Percentiles rank a stretch among this genome's conserved stretches.
Evolutionary conservation across 306 rosid species (phyloP).

Genomic region (Begonia masoniana): DNA sequence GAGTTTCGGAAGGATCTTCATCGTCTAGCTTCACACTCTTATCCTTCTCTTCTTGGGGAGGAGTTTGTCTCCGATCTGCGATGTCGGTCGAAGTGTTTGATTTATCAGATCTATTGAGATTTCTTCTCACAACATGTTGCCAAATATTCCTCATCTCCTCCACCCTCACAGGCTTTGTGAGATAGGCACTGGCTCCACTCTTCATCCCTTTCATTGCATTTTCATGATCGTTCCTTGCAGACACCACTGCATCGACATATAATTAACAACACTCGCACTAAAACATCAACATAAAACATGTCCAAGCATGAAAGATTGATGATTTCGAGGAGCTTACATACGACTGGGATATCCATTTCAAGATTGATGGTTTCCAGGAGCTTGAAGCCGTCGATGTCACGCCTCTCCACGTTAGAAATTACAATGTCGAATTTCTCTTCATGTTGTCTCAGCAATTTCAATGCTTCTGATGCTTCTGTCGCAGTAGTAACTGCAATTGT

Average conservation of each 20-base stretch:
- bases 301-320: background rate
- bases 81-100: background rate
- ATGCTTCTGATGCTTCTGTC: constrained; percentile 13
- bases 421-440: constrained; percentile 11
- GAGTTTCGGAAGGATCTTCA: background rate
- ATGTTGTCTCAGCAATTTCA: constrained; percentile 1
- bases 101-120: background rate
- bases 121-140: constrained; percentile 15
- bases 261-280: background rate
- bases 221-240: constrained; percentile 2
- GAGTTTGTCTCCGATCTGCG: background rate
- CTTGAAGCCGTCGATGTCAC: constrained; percentile 17
- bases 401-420: constrained; percentile 4
- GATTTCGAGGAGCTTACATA: constrained; percentile 6
- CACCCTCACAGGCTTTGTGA: constrained; percentile 8
- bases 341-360: constrained; percentile 13
- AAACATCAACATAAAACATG: background rate
- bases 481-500: constrained; percentile 8
- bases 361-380: constrained; percentile 8
- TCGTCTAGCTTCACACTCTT: background rate
- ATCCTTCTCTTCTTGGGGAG: background rate
- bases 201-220: constrained; percentile 1
- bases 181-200: constrained; percentile 12
- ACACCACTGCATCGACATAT: constrained; percentile 7
- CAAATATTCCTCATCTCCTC: constrained; percentile 13